Percentiles rank a stretch among this genome's conserved stretches.
Evolutionary conservation across 139 green algal genomes (phyloP).

Genomic region (Chlorella sp.): DNA sequence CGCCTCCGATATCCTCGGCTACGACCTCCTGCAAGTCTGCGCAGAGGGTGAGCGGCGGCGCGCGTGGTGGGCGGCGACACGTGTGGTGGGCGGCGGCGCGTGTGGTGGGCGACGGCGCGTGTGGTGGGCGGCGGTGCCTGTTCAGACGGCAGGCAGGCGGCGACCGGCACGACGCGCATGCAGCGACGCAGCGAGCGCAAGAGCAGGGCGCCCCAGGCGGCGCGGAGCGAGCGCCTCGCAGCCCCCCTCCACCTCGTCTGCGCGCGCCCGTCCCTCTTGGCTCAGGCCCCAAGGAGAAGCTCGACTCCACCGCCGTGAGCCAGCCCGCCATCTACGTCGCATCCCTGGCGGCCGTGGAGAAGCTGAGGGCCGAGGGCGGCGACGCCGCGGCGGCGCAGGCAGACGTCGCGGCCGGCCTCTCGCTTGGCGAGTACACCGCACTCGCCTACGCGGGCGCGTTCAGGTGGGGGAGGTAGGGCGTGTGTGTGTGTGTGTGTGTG

Average conservation of each 20-base stretch:
- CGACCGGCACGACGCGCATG: too few relatives aligned
- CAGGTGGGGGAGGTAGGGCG: too few relatives aligned
- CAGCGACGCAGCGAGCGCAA: too few relatives aligned
- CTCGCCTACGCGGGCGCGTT: conserved; percentile 88
- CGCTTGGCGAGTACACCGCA: conserved; percentile 98
- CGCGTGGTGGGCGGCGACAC: too few relatives aligned
- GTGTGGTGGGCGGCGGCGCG: too few relatives aligned
- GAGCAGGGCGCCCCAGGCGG: too few relatives aligned
- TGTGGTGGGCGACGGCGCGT: too few relatives aligned
- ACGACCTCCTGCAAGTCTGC: conserved; percentile 96
- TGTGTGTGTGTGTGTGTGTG: too few relatives aligned
- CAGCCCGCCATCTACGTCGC: conserved; percentile 99
- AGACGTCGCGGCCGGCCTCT: conserved; percentile 88
- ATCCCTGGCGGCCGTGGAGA: conserved; percentile 94
- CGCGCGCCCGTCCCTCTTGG: background rate
- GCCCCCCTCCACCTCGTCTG: background rate
- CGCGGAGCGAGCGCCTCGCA: too few relatives aligned
- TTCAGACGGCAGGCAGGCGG: too few relatives aligned
- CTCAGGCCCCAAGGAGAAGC: conserved; percentile 92
- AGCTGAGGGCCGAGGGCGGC: conserved; percentile 68
- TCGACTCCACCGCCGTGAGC: conserved; percentile 92
- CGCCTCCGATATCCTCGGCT: conserved; percentile 95
- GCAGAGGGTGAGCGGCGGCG: conserved; percentile 55
- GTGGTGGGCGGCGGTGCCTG: too few relatives aligned
- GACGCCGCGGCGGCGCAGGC: conserved; percentile 71